Percentiles rank a stretch among this genome's conserved stretches.
phyloP scores from a whole-genome alignment of 2,329 filamentous ascomycete genomes.

The Botrytis pseudocinerea region DNA sequence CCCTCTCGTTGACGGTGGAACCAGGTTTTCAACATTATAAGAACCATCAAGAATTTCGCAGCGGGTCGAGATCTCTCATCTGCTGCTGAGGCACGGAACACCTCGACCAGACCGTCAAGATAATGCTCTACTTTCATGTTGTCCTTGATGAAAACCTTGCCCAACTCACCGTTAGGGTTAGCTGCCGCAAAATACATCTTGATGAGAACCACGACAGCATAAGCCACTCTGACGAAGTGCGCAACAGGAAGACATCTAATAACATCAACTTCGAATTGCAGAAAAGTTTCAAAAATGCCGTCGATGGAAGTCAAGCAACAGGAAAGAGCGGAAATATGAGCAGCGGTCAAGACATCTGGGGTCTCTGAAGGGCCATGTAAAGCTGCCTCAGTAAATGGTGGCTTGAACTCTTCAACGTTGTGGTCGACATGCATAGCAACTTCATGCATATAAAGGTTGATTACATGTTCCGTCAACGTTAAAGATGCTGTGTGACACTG shows the following conservation, averaged over 20 bases:
- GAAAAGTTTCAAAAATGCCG: constrained; percentile 53
- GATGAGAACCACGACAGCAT: constrained; percentile 58
- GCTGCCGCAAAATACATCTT: constrained; percentile 63
- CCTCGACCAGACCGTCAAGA: constrained; percentile 67
- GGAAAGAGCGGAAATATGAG: constrained; percentile 54
- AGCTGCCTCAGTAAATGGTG: constrained; percentile 40
- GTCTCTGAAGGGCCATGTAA: constrained; percentile 29
- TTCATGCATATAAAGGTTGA: constrained; percentile 61
- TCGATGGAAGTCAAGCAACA: constrained; percentile 55
- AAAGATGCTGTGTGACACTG: constrained; percentile 45
- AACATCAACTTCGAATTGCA: constrained; percentile 48
- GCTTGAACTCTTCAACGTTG: constrained; percentile 52
- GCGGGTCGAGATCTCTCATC: constrained; percentile 65
- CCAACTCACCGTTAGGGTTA: constrained; percentile 63
- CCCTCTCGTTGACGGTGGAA: constrained; percentile 41
- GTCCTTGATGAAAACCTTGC: constrained; percentile 67
- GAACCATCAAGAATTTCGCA: constrained; percentile 68
- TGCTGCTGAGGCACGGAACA: constrained; percentile 64
- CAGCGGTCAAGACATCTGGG: constrained; percentile 35
- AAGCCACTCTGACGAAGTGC: constrained; percentile 55
- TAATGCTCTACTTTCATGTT: constrained; percentile 66
- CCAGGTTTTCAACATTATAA: constrained; percentile 70
- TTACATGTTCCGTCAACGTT: constrained; percentile 52
- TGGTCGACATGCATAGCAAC: constrained; percentile 59
- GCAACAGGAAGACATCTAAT: constrained; percentile 53